A percentile compares a stretch with the other conserved stretches of the same genome.
phyloP scores from a whole-genome alignment of 495 filamentous ascomycete genomes.

The Penicillium lividum region DNA sequence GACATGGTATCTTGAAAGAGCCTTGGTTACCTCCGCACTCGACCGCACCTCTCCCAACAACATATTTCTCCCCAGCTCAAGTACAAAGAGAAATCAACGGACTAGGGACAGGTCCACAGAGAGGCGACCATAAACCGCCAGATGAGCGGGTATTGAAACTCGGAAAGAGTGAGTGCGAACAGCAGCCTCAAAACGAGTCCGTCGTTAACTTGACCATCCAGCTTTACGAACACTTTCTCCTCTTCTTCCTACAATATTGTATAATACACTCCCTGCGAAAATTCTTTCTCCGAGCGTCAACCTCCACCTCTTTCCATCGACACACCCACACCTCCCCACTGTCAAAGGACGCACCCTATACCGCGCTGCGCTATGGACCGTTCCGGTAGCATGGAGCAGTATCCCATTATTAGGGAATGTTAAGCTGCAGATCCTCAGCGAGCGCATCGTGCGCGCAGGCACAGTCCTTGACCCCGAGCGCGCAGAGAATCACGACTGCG shows the following conservation, averaged over 20 bases:
- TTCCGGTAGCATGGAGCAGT: slow-evolving; percentile 91
- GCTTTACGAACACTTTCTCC: slow-evolving; percentile 85
- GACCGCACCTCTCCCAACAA: slow-evolving; percentile 14
- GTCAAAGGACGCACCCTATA: slow-evolving; percentile 90
- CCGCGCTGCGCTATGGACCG: slow-evolving; percentile 90
- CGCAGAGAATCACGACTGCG: slow-evolving; percentile 37
- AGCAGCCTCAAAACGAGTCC: background rate
- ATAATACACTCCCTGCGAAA: slow-evolving; percentile 75
- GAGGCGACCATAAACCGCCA: slow-evolving; percentile 50
- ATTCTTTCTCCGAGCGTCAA: slow-evolving; percentile 88
- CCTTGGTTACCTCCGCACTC: slow-evolving; percentile 29
- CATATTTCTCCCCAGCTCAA: slow-evolving; percentile 30
- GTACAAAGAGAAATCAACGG: slow-evolving; percentile 20
- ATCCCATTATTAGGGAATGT: slow-evolving; percentile 89
- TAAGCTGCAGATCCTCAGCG: slow-evolving; percentile 78
- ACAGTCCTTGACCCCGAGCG: slow-evolving; percentile 37
- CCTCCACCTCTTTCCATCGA: slow-evolving; percentile 95
- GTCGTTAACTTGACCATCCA: slow-evolving; percentile 31
- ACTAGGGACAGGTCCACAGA: slow-evolving; percentile 10
- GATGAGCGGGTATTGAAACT: slow-evolving; percentile 85
- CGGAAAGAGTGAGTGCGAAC: slow-evolving; percentile 69
- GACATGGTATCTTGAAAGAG: slow-evolving; percentile 34
- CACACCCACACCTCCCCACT: slow-evolving; percentile 90
- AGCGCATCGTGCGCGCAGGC: slow-evolving; percentile 71
- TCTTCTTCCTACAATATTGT: slow-evolving; percentile 81